Base-by-base conservation (phyloP, 192 early-diverging fungal genomes). In the Backusella morwellensis region DNA sequence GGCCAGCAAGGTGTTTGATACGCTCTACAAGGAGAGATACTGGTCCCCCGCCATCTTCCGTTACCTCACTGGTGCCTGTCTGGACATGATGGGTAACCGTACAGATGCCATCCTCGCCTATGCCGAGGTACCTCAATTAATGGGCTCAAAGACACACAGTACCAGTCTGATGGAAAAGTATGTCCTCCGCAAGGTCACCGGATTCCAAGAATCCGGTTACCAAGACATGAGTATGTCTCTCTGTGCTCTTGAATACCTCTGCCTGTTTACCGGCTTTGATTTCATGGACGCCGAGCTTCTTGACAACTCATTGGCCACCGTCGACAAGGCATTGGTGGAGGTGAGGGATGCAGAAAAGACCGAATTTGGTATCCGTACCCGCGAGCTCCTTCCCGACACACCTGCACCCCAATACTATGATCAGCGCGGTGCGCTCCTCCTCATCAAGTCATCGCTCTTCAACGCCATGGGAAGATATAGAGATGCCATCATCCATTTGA, bases 51-150 rank as follows among this genome's bases (percentile, higher is more conserved):
- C 77, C 1, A 82, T 88, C 50, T 88, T 85, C 77, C 66, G 77
- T 11, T 88, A 88, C 59, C 75, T 84, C 29, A 75, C 81, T 38
- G 87, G 83, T 0, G 82, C 82, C 15, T 81, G 80, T 36, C 52
- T 85, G 6, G 87, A 85, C 29, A 85, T 83, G 67, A 81, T 81
- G 11, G 93, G 92, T 3, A 88, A 88, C 52, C 90, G 88, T 19
- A 86, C 87, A 47, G 93, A 95, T 56, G 93, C 93, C 2, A 87
- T 95, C 32, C 67, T 87, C 9, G 90, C 92, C 74, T 94, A 91
- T 74, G 80, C 81, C 8, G 63, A 79, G 32, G 84, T 86, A 21
- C 70, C 82, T 17, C 74, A 78, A 29, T 47, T 88, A 12, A 76
- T 83, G 1, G 77, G 63, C 35, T 77, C 80, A 68, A 83, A 85